These are phyloP conservation scores for Rosa rugosa DNA, from an alignment of 306 rosid genomes.

Conservation along the genomic window DNA sequence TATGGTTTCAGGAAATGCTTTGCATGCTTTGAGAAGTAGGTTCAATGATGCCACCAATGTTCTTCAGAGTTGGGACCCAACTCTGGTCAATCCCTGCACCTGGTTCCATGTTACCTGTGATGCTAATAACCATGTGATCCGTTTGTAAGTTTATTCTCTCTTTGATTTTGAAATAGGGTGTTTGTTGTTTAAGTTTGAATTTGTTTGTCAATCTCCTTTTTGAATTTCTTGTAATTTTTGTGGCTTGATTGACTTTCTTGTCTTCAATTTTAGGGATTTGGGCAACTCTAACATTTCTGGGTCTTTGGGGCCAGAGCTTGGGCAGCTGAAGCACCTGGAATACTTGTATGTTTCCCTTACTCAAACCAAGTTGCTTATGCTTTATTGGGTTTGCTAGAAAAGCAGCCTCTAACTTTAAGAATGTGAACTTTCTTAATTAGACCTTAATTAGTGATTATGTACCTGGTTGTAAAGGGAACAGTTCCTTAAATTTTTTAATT, in stretches of 20 bases:
- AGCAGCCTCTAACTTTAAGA: constrained; percentile 1
- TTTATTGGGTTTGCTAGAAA: constrained; percentile 5
- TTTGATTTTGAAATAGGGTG: neutral
- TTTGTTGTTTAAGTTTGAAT: neutral
- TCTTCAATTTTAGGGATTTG: constrained; percentile 76
- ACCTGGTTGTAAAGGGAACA: neutral
- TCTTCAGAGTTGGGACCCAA: constrained; percentile 98
- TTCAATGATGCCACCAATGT: constrained; percentile 73
- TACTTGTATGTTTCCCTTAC: constrained; percentile 55
- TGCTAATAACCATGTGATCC: constrained; percentile 68
- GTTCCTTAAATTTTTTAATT: neutral
- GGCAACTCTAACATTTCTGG: constrained; percentile 90
- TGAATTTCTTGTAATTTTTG: neutral
- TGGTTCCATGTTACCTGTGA: constrained; percentile 97
- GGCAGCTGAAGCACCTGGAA: constrained; percentile 71
- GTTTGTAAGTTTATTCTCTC: constrained; percentile 55
- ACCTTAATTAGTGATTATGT: neutral
- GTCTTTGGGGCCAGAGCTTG: constrained; percentile 81
- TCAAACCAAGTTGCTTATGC: neutral
- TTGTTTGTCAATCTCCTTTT: neutral
- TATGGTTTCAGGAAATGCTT: constrained; percentile 63
- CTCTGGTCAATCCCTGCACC: constrained; percentile 96
- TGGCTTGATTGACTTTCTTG: constrained; percentile 2
- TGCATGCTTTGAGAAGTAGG: constrained; percentile 73
- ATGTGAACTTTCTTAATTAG: neutral